Evolutionary conservation across 164 flowering plant species (phyloP).

Genomic region (Santalum album): DNA sequence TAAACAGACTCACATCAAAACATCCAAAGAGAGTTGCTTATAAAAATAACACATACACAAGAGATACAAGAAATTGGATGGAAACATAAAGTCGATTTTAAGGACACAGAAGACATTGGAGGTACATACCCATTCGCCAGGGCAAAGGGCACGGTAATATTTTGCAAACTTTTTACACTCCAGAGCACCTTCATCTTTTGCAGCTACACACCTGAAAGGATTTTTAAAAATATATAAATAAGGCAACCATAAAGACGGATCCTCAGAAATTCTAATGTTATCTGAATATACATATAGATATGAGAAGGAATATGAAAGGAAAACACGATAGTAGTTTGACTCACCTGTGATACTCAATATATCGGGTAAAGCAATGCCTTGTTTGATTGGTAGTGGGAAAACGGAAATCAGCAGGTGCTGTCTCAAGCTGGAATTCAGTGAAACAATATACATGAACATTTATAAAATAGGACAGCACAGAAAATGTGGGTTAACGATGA

Average conservation of each 20-base stretch:
- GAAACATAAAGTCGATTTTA: no score
- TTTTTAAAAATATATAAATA: neutral
- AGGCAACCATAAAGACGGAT: neutral
- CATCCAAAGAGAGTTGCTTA: no score
- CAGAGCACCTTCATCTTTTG: conserved; percentile 86
- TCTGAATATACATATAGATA: neutral
- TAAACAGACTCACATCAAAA: no score
- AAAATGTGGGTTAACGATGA: neutral
- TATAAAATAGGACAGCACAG: neutral
- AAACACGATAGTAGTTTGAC: conserved; percentile 8
- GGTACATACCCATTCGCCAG: conserved; percentile 91
- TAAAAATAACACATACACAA: no score
- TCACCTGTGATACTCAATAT: conserved; percentile 87
- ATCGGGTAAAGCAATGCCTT: conserved; percentile 95
- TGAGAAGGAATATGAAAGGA: neutral
- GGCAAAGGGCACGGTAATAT: conserved; percentile 89
- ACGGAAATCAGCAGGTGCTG: conserved; percentile 96
- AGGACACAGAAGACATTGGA: neutral
- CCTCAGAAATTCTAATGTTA: neutral
- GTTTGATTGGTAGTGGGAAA: conserved; percentile 96
- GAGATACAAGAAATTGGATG: no score
- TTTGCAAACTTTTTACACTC: conserved; percentile 94
- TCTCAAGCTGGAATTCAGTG: conserved; percentile 56
- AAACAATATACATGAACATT: neutral
- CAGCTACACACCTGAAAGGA: conserved; percentile 70